These are phyloP conservation scores for Hericium coralloides DNA, from an alignment of 768 basidiomycete species.

Conservation along the genomic window DNA sequence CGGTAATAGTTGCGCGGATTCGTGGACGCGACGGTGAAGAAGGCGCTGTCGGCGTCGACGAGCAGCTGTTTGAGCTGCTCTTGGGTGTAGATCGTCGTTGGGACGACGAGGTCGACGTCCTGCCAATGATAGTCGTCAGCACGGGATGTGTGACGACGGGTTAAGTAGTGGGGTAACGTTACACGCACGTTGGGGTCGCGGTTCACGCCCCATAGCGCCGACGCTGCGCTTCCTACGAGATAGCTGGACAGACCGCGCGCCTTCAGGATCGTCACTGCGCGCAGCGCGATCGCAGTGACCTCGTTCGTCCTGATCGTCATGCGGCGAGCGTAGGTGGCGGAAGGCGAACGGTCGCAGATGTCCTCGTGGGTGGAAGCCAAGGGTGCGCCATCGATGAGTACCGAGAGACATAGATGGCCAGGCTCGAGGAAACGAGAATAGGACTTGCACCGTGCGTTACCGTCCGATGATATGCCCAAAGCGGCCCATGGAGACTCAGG, in stretches of 20 bases:
- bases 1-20: constrained; percentile 32
- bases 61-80: constrained; percentile 35
- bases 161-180: background rate
- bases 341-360: too few relatives aligned
- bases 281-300: constrained; percentile 10
- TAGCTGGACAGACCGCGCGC: constrained; percentile 11
- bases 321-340: too few relatives aligned
- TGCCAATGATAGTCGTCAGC: constrained; percentile 9
- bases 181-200: constrained; percentile 16
- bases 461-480: too few relatives aligned
- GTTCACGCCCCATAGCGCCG: constrained; percentile 13
- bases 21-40: constrained; percentile 29
- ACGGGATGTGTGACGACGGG: too few relatives aligned
- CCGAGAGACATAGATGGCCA: too few relatives aligned
- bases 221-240: constrained; percentile 18
- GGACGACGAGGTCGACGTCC: constrained; percentile 41
- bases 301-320: background rate
- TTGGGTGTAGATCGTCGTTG: constrained; percentile 23
- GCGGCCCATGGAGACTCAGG: too few relatives aligned
- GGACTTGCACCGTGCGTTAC: too few relatives aligned
- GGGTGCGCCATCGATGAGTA: too few relatives aligned
- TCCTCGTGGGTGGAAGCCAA: too few relatives aligned
- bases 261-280: constrained; percentile 7
- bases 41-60: constrained; percentile 21
- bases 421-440: too few relatives aligned